phyloP scores from a whole-genome alignment of 176 grass and related monocot species.

The Carex pumila region DNA sequence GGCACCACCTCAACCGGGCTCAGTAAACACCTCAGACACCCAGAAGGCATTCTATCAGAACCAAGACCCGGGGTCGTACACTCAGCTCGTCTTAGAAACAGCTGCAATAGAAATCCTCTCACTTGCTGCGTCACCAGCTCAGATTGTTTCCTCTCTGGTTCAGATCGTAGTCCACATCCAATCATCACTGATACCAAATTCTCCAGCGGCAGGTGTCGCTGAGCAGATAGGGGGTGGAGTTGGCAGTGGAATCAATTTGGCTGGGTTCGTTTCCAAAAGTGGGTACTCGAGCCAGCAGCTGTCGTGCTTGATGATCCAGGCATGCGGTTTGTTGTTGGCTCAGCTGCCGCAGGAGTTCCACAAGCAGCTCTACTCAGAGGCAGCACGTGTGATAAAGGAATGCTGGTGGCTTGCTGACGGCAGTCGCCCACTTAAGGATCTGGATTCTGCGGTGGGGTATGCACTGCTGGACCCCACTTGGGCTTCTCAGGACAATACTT shows the following conservation, averaged over 20 bases:
- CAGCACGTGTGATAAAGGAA: conserved; percentile 85
- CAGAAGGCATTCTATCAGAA: conserved; percentile 97
- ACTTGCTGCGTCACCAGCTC: conserved; percentile 56
- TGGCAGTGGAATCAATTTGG: conserved; percentile 52
- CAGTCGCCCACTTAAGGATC: conserved; percentile 79
- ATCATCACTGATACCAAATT: conserved; percentile 77
- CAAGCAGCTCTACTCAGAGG: conserved; percentile 83
- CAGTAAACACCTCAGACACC: conserved; percentile 43
- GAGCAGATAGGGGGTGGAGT: conserved; percentile 53
- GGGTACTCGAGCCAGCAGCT: conserved; percentile 86
- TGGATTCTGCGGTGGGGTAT: conserved; percentile 96
- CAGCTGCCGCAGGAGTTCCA: conserved; percentile 97
- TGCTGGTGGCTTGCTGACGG: conserved; percentile 95
- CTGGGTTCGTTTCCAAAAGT: conserved; percentile 89
- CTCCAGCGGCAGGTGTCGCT: conserved; percentile 59
- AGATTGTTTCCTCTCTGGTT: conserved; percentile 83
- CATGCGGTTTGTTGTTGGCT: conserved; percentile 86
- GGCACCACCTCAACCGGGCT: conserved; percentile 48
- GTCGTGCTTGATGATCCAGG: conserved; percentile 97
- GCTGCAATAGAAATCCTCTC: conserved; percentile 98
- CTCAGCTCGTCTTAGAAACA: conserved; percentile 96
- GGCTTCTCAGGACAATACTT: conserved; percentile 96
- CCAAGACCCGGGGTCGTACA: conserved; percentile 97
- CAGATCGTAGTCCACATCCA: conserved; percentile 87
- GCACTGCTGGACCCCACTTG: conserved; percentile 86